A percentile compares a stretch with the other conserved stretches of the same genome.
Conservation (phyloP, 495 filamentous ascomycete species). For the Aspergillus avenaceus region DNA sequence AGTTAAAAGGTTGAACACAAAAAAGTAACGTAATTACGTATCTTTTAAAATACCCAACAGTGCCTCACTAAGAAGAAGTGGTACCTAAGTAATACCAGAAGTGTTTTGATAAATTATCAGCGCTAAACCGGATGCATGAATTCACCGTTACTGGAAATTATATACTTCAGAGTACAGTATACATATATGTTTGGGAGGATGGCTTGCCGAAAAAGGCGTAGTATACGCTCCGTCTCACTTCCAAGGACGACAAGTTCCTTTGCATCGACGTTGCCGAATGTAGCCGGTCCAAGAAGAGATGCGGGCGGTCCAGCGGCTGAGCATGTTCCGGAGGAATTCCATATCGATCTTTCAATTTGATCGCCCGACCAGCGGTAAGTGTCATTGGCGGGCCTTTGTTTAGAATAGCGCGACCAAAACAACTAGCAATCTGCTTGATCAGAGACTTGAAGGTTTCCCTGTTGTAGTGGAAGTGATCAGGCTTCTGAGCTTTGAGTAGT, state of each 20-base stretch:
- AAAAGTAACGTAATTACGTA: too few relatives aligned
- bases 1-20: too few relatives aligned
- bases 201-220: constrained; percentile 31
- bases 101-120: too few relatives aligned
- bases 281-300: constrained; percentile 27
- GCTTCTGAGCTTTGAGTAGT: constrained; percentile 30
- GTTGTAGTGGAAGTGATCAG: constrained; percentile 23
- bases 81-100: too few relatives aligned
- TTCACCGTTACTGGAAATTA: too few relatives aligned
- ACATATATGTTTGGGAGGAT: too few relatives aligned
- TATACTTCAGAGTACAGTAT: too few relatives aligned
- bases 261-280: constrained; percentile 12
- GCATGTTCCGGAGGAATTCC: constrained; percentile 14
- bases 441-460: constrained; percentile 13
- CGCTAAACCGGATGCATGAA: too few relatives aligned
- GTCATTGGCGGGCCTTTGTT: constrained; percentile 1
- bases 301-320: constrained; percentile 15
- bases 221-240: constrained; percentile 28
- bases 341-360: constrained; percentile 15
- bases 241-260: constrained; percentile 25
- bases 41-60: too few relatives aligned
- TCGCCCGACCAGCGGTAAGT: constrained; percentile 5
- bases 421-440: constrained; percentile 17
- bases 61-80: too few relatives aligned
- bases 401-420: constrained; percentile 14